Evolutionary conservation across 2,329 filamentous ascomycete genomes (phyloP).

Genomic region (Colletotrichum falcatum): DNA sequence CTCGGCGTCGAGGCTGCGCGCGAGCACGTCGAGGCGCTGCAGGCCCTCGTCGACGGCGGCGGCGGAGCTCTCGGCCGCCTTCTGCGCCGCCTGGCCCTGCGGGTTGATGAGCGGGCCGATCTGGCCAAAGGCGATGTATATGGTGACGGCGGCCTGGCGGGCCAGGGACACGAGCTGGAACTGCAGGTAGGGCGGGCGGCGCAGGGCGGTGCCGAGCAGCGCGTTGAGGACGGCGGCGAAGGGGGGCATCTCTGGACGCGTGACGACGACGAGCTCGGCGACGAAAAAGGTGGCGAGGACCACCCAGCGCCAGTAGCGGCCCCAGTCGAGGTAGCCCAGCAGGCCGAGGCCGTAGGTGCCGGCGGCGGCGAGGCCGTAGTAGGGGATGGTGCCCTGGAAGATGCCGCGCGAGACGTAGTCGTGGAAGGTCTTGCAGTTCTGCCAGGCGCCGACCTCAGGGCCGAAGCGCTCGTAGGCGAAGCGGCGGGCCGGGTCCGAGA

Average conservation of each 20-base stretch:
- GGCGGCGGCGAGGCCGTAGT: slow-evolving; percentile 69
- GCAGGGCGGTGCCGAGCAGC: slow-evolving; percentile 52
- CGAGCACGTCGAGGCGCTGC: slow-evolving; percentile 72
- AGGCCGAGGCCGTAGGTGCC: slow-evolving; percentile 72
- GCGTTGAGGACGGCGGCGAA: slow-evolving; percentile 60
- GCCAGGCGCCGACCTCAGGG: slow-evolving; percentile 75
- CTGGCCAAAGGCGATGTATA: slow-evolving; percentile 87
- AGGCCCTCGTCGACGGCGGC: slow-evolving; percentile 60
- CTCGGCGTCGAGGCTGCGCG: slow-evolving; percentile 75
- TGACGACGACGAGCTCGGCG: slow-evolving; percentile 69
- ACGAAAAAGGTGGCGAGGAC: slow-evolving; percentile 64
- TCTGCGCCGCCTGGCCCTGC: slow-evolving; percentile 49
- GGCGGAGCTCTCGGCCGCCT: slow-evolving; percentile 44
- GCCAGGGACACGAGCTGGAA: slow-evolving; percentile 85
- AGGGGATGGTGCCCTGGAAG: slow-evolving; percentile 67
- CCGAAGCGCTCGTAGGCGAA: slow-evolving; percentile 95
- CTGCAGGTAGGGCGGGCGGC: slow-evolving; percentile 76
- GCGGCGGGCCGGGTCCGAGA: slow-evolving; percentile 79
- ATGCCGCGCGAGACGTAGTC: slow-evolving; percentile 79
- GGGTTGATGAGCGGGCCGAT: slow-evolving; percentile 75
- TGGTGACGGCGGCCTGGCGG: slow-evolving; percentile 80
- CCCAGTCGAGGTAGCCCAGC: slow-evolving; percentile 76
- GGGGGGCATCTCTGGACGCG: slow-evolving; percentile 63
- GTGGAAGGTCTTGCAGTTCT: slow-evolving; percentile 73
- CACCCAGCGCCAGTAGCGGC: slow-evolving; percentile 74